phyloP scores from a whole-genome alignment of 192 early-diverging fungal genomes.

The Coemansia sp. region DNA sequence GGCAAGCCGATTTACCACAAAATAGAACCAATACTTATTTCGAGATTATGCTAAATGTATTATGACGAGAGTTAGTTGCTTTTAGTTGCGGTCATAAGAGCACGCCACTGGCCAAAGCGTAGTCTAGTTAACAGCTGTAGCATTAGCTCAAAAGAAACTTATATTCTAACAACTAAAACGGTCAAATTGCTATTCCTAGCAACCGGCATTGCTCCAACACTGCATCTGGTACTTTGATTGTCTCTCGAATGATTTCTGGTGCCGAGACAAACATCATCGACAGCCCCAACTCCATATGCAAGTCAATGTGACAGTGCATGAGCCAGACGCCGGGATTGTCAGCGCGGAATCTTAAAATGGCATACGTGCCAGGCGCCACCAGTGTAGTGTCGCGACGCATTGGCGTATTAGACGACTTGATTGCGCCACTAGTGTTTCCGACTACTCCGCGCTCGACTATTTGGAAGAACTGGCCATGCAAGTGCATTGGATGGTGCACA shows the following conservation, averaged over 20 bases:
- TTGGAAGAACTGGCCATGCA: conserved; percentile 87
- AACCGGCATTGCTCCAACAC: conserved; percentile 62
- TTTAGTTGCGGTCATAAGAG: background rate
- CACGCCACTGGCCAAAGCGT: background rate
- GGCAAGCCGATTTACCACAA: background rate
- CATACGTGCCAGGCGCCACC: conserved; percentile 58
- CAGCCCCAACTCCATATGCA: conserved; percentile 68
- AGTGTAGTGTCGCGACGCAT: conserved; percentile 71
- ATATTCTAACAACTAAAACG: no score
- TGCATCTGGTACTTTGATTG: conserved; percentile 49
- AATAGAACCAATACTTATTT: background rate
- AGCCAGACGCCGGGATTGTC: conserved; percentile 85
- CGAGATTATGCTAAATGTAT: background rate
- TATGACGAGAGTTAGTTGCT: background rate
- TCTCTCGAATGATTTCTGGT: conserved; percentile 59
- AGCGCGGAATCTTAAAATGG: conserved; percentile 68
- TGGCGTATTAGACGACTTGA: conserved; percentile 27
- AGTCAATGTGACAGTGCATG: conserved; percentile 77
- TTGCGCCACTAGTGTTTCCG: conserved; percentile 38
- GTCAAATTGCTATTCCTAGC: conserved; percentile 51
- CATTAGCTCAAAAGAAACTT: background rate
- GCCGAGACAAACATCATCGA: conserved; percentile 68
- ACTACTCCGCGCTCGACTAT: conserved; percentile 62
- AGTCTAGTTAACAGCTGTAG: background rate
- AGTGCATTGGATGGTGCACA: conserved; percentile 74